Evolutionary conservation across 202 grass and related monocot species (phyloP).

Genomic region (Alloteropsis angusta): DNA sequence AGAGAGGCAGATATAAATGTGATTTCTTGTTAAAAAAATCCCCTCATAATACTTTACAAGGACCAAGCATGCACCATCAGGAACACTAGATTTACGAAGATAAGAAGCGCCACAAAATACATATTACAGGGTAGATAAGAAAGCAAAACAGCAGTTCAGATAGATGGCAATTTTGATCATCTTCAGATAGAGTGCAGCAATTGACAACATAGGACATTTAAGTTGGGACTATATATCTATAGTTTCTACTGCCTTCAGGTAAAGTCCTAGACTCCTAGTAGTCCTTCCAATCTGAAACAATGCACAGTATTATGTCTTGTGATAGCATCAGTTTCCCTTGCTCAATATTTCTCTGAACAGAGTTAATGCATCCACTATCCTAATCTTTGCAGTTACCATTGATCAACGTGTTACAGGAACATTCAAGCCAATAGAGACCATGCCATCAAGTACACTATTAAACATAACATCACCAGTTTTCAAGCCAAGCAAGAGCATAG

Average conservation of each 20-base stretch:
- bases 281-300: neutral
- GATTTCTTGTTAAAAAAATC: neutral
- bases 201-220: neutral
- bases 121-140: neutral
- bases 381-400: constrained; percentile 8
- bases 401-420: neutral
- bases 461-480: constrained; percentile 19
- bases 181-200: neutral
- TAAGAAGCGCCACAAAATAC: neutral
- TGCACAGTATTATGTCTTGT: neutral
- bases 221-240: neutral
- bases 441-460: neutral
- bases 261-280: neutral
- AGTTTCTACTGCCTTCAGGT: neutral
- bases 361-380: constrained; percentile 9
- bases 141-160: neutral
- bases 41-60: neutral
- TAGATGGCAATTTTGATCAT: neutral
- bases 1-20: neutral
- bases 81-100: neutral
- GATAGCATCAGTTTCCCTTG: neutral
- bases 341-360: constrained; percentile 23
- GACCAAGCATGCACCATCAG: neutral
- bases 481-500: constrained; percentile 13
- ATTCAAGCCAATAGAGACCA: neutral